Evolutionary conservation across 2,329 filamentous ascomycete species (phyloP).

Genomic region (Thelonectria blattea): DNA sequence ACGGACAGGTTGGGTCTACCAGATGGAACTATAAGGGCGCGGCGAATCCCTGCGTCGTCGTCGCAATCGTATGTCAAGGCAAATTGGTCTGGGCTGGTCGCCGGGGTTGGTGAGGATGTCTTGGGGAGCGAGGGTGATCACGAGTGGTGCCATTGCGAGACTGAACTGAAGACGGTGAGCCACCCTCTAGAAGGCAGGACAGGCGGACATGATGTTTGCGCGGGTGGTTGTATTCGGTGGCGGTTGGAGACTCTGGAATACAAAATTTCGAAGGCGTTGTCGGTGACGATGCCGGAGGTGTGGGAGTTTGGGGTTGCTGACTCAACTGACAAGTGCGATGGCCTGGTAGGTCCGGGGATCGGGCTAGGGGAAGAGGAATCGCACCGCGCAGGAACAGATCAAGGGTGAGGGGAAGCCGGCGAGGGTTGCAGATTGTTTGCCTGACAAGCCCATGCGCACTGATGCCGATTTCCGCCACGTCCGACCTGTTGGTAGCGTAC

Average conservation of each 20-base stretch:
- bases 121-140: slow-evolving; percentile 46
- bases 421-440: neutral
- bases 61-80: neutral
- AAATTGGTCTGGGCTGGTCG: slow-evolving; percentile 4
- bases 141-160: slow-evolving; percentile 63
- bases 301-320: slow-evolving; percentile 2
- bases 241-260: slow-evolving; percentile 17
- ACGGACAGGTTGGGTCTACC: neutral
- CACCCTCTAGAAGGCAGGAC: slow-evolving; percentile 62
- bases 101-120: slow-evolving; percentile 19
- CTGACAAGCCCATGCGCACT: neutral
- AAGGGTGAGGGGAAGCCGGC: slow-evolving; percentile 6
- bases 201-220: slow-evolving; percentile 41
- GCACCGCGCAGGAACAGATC: neutral
- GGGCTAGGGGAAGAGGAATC: slow-evolving; percentile 1
- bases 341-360: slow-evolving; percentile 3
- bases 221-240: slow-evolving; percentile 20
- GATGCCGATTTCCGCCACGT: neutral
- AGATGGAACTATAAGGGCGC: neutral
- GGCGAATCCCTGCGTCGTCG: neutral
- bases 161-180: slow-evolving; percentile 45
- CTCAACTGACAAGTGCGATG: slow-evolving; percentile 1
- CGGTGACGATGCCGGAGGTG: neutral
- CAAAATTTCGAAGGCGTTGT: neutral
- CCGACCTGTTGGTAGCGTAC: neutral